Evolutionary conservation across 2,329 filamentous ascomycete species (phyloP).

Genomic region (Beauveria asiatica): DNA sequence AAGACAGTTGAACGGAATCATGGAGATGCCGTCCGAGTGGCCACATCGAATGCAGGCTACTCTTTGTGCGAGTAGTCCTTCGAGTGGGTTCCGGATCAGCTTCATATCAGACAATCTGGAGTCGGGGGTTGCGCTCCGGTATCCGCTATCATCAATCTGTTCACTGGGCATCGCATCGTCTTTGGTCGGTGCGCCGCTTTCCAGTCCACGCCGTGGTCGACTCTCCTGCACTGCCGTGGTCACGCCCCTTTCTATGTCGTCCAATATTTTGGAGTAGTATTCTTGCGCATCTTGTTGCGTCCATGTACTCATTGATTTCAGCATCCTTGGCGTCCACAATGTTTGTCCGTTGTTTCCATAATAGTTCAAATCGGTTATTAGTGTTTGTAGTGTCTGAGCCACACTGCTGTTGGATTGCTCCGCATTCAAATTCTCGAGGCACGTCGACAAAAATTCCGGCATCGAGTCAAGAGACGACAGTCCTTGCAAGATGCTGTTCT

Average conservation of each 20-base stretch:
- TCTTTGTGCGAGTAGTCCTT: constrained; percentile 79
- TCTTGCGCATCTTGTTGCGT: constrained; percentile 97
- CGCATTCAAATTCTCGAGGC: constrained; percentile 24
- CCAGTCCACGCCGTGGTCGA: constrained; percentile 29
- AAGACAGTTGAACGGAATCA: constrained; percentile 90
- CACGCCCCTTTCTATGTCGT: constrained; percentile 74
- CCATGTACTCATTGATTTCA: constrained; percentile 92
- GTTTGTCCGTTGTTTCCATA: constrained; percentile 62
- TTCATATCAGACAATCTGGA: constrained; percentile 31
- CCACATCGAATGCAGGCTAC: constrained; percentile 83
- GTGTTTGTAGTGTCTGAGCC: constrained; percentile 47
- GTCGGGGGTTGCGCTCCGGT: constrained; percentile 36
- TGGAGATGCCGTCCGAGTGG: constrained; percentile 76
- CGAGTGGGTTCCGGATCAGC: constrained; percentile 63
- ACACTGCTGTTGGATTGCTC: constrained; percentile 26
- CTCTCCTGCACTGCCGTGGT: constrained; percentile 33
- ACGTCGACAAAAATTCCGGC: constrained; percentile 51
- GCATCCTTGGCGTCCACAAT: constrained; percentile 70
- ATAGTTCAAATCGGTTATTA: constrained; percentile 64
- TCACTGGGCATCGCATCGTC: constrained; percentile 39
- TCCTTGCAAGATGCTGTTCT: constrained; percentile 88
- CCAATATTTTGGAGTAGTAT: constrained; percentile 85
- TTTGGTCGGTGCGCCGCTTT: constrained; percentile 24
- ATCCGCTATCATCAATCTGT: constrained; percentile 49
- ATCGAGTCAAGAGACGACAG: constrained; percentile 69